Evolutionary conservation across 2,329 filamentous ascomycete species (phyloP), one percentile per base, ranked within the genome.

Genomic region (Aspergillus japonicus): DNA sequence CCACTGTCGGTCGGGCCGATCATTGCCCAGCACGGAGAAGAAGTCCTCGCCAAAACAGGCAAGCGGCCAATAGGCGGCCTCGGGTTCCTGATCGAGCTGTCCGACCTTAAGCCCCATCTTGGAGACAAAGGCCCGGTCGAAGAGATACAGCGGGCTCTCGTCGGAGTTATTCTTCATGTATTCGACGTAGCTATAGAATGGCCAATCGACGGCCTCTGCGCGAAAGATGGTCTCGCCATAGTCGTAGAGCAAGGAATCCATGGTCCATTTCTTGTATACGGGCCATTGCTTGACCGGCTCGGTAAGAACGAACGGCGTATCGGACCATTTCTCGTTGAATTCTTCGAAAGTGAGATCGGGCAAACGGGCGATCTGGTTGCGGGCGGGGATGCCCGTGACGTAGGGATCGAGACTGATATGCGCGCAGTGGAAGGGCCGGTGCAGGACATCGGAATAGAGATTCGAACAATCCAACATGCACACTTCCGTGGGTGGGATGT

Each of bases 171-270:
- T 83, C 47, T 82, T 80, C 89, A 97, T 91, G 75, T 98, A 99
- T 49, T 86, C 81, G 63, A 88, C 80, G 73, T 98, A 98, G 0
- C 85, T 90, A n/a, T 82, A 80, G 63, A 96, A 84, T 0, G 88
- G 86, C 94, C 94, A 98, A 77, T 97, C 92, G 5, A 98, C 93
- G 0, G 92, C 90, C 81, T 98, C 95, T 10, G 94, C 94, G 47
- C 92, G 87, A 75, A 98, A 97, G 54, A 85, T 82, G 2, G 89
- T 83, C 53, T 87, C 77, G 0, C 82, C 80, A 72, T 92, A 92
- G 61, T 81, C 79, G n/a, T 80, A 69, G 0, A 89, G 78, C 1
- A 98, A 81, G 10, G 77, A 77, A n/a, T 89, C 82, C 11, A 89
- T 83, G 3, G 85, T 88, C 94, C 94, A 98, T 29, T 84, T 79